Base-by-base conservation (phyloP, 768 basidiomycete genomes). In the Suillus placidus region DNA sequence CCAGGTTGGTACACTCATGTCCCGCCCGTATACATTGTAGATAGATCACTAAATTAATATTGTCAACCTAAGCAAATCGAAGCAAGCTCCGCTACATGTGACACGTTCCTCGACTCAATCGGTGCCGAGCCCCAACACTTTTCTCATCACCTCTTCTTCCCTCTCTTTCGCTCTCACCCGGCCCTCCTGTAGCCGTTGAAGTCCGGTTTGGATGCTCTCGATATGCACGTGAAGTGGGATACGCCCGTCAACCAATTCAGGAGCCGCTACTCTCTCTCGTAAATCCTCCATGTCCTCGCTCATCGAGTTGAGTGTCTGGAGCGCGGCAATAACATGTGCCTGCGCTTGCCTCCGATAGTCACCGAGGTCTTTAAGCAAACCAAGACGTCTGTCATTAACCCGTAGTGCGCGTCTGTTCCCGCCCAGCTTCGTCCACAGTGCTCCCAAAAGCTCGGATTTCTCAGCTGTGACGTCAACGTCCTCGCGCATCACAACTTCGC, bases 231-330 rank as follows among this genome's bases (percentile, higher is more conserved):
- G 87, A 5, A 89, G 78, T 5, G 91, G 89, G 18, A 92, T 80
- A 49, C 77, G 79, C n/a, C 84, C 76, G 6, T 85, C 87, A 13
- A 85, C 73, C 6, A 93, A 75, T 60, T 87, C 86, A 1, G 92
- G 91, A 38, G 86, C 84, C 5, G 90, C 84, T 1, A 91, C 89
- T 20, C 89, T 80, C 71, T 91, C 89, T 66, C 92, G 81, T 66
- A 94, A 76, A 52, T 91, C 90, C 72, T 91, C 90, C 81, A 93
- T 87, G 67, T 93, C 91, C 42, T 85, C 87, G 68, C 85, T 85
- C 87, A 93, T 85, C 45, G 80, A 79, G 35, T 85, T 77, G 67
- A 94, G 76, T 12, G 86, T 81, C 61, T 88, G 87, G 70, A 91
- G 71, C 16, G 90, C 85, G 0, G 85, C 85, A 38, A 82, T 83